phyloP scores from a whole-genome alignment of 2,329 filamentous ascomycete species.

The Phialophora tarda region DNA sequence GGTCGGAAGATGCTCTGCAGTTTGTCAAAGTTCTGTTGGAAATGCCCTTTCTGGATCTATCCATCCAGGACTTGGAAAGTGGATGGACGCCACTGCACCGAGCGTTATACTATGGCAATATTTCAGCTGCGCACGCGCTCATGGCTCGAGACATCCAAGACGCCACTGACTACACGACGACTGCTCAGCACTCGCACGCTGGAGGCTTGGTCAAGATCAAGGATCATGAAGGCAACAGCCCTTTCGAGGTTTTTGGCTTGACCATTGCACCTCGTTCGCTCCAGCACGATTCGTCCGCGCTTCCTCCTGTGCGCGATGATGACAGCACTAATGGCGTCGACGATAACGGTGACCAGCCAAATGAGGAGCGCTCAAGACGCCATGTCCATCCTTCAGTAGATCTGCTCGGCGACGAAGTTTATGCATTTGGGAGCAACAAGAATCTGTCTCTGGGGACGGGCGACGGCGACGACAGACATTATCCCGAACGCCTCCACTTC shows the following conservation, averaged over 20 bases:
- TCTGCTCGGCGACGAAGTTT: conserved; percentile 79
- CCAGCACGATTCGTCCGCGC: conserved; percentile 44
- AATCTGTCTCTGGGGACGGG: conserved; percentile 91
- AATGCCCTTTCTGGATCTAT: conserved; percentile 82
- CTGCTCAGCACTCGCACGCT: conserved; percentile 62
- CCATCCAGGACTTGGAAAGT: conserved; percentile 85
- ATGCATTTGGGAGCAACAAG: conserved; percentile 94
- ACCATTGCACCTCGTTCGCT: conserved; percentile 82
- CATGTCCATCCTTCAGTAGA: conserved; percentile 45
- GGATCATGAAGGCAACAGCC: conserved; percentile 91
- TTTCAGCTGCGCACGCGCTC: conserved; percentile 81
- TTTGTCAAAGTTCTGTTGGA: conserved; percentile 83
- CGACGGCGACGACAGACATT: conserved; percentile 94
- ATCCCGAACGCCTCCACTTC: conserved; percentile 80
- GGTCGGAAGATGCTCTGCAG: conserved; percentile 67
- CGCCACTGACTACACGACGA: conserved; percentile 65
- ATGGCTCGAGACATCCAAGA: conserved; percentile 77
- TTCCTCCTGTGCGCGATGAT: conserved; percentile 39
- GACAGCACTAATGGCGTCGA: conserved; percentile 44
- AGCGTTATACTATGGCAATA: conserved; percentile 86
- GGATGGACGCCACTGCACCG: conserved; percentile 96
- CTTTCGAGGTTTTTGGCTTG: conserved; percentile 88
- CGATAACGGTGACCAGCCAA: conserved; percentile 57
- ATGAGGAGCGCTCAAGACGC: conserved; percentile 39
- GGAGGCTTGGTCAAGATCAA: conserved; percentile 90